Evolutionary conservation across 768 basidiomycete species (phyloP).

Genomic region (Lenzites betulinus): DNA sequence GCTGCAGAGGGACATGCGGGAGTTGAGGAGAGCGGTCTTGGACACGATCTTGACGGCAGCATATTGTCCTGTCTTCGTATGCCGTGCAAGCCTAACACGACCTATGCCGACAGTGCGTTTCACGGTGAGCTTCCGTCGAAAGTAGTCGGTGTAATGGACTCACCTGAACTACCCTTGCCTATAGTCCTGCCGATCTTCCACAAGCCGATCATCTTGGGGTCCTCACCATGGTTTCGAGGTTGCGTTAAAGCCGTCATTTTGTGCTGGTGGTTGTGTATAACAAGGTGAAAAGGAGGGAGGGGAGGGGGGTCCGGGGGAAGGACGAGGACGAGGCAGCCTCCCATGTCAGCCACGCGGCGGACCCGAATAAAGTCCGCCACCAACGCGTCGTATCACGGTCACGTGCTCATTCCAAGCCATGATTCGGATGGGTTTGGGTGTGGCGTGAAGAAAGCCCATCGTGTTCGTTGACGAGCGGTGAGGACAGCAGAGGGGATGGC

Average conservation of each 20-base stretch:
- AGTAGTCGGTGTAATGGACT: not conserved
- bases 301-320: not conserved
- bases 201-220: constrained; percentile 47
- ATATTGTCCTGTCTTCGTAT: constrained; percentile 84
- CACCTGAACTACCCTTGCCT: constrained; percentile 56
- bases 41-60: constrained; percentile 95
- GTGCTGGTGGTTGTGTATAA: not conserved
- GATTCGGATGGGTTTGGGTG: too few species aligned
- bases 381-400: not conserved
- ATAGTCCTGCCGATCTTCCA: constrained; percentile 60
- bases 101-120: constrained; percentile 46
- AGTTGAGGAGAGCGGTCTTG: constrained; percentile 65
- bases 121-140: not conserved
- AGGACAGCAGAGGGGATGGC: too few species aligned
- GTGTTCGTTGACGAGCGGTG: too few species aligned
- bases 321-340: not conserved
- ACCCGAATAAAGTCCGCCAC: not conserved
- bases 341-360: not conserved
- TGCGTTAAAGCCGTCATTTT: constrained; percentile 20
- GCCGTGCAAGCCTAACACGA: constrained; percentile 86
- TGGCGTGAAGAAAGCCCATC: too few species aligned
- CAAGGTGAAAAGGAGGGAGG: not conserved
- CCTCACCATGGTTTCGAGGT: constrained; percentile 29
- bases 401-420: too few species aligned
- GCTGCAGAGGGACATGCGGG: constrained; percentile 66